Evolutionary conservation across 1,284 basidiomycete genomes (phyloP), one percentile per base, ranked within the genome.

Genomic region (Thecaphora frezii): DNA sequence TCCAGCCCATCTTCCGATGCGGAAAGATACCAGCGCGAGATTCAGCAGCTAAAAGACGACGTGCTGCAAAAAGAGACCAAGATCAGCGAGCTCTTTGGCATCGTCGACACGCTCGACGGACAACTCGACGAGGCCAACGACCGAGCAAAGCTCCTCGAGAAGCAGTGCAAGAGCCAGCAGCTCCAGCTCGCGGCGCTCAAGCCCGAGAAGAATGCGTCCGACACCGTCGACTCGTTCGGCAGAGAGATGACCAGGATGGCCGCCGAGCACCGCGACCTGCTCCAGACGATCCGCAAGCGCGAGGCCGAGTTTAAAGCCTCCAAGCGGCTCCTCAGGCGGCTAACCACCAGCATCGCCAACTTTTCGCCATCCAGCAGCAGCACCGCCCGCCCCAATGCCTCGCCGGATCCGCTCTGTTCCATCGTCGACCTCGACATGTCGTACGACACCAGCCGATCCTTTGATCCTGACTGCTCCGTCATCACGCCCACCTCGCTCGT

Each of bases 381-480:
- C n/a, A 41, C 16, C 9, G n/a, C 19, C 12, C 18, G 10, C 10
- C 12, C 39, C n/a, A 21, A 26, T 8, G 16, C 8, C 23, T 16
- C 8, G 28, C 26, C 21, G 12, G 5, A n/a, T 13, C 33, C 45
- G 22, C 13, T 14, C 14, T 16, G 10, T 46, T 46, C 44, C 24
- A 46, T 22, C 23, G 33, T 14, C 5, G 26, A 33, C 24, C 3
- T 28, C 19, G 26, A 46, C 18, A 13, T 12, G 8, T 33, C 28
- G 5, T 22, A 24, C 12, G 28, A 12, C 18, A 51, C 50, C 21
- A 40, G 44, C 16, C 28, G 24, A 2, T 23, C 19, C 2, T 28
- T 30, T 18, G 64, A 62, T 22, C 47, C 57, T 5, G 62, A 65
- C 10, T 36, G 53, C 1, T 58, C 54, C 8, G 10, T 59, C 30